phyloP scores from a whole-genome alignment of 225 moss, liverwort and hornwort species.

The Pseudoscleropodium purum region DNA sequence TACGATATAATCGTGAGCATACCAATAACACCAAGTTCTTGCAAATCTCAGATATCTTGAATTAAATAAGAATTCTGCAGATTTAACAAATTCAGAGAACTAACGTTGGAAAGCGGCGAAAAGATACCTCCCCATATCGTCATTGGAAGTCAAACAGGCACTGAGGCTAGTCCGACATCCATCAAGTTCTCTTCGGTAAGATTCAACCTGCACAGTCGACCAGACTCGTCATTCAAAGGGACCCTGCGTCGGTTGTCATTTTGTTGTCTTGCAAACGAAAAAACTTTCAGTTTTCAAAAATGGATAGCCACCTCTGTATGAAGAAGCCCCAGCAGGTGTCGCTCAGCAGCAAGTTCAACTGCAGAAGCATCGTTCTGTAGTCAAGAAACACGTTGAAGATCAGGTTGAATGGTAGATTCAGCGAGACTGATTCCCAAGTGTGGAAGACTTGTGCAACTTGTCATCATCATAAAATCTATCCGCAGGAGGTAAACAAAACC shows the following conservation, averaged over 20 bases:
- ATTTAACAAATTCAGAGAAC: not conserved
- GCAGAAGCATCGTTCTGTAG: slow-evolving; percentile 19
- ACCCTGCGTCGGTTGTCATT: not conserved
- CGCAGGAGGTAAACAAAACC: not conserved
- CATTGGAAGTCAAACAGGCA: slow-evolving; percentile 53
- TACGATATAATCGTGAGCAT: not conserved
- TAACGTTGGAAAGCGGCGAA: not conserved
- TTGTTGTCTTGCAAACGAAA: not conserved
- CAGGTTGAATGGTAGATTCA: not conserved
- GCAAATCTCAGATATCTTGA: not conserved
- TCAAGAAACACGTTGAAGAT: not conserved
- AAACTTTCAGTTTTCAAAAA: not conserved
- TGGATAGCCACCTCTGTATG: slow-evolving; percentile 18
- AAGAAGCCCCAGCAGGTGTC: slow-evolving; percentile 23
- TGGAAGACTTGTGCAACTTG: not conserved
- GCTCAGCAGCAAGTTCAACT: slow-evolving; percentile 21
- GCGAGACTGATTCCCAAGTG: not conserved
- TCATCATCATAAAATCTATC: not conserved
- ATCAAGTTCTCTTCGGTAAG: slow-evolving; percentile 62
- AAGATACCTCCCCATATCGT: slow-evolving; percentile 52
- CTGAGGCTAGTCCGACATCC: slow-evolving; percentile 63
- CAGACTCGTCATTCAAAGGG: not conserved
- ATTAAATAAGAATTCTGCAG: not conserved
- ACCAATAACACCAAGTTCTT: not conserved
- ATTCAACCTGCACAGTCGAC: slow-evolving; percentile 44